Evolutionary conservation across 1,284 basidiomycete species (phyloP).

Genomic region (Laetiporus sulphureus): DNA sequence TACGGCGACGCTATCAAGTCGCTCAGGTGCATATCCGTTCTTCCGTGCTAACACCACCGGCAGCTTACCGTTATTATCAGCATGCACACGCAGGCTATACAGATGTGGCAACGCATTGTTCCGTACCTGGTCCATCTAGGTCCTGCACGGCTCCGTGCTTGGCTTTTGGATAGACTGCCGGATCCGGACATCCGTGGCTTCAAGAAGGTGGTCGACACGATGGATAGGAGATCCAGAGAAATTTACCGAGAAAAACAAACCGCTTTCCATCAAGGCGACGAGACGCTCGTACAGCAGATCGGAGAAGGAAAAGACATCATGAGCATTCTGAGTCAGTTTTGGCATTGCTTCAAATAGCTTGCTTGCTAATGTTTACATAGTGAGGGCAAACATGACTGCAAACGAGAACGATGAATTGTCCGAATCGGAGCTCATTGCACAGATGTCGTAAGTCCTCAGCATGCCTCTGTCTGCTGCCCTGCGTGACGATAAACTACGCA

Average conservation of each 20-base stretch:
- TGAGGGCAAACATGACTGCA: constrained; percentile 23
- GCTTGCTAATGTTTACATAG: constrained; percentile 11
- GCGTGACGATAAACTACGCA: not conserved
- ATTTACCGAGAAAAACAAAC: constrained; percentile 18
- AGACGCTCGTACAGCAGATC: constrained; percentile 16
- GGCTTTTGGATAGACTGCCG: constrained; percentile 10
- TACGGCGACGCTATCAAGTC: constrained; percentile 21
- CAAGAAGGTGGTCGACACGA: constrained; percentile 13
- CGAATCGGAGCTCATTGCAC: constrained; percentile 26
- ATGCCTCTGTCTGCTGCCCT: not conserved
- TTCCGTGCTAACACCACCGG: not conserved
- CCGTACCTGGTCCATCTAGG: not conserved
- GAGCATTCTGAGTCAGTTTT: constrained; percentile 25
- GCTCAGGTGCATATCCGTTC: constrained; percentile 16
- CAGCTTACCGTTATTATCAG: not conserved
- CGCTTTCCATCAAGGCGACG: constrained; percentile 16
- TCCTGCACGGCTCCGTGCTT: constrained; percentile 6
- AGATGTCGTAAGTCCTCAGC: constrained; percentile 23
- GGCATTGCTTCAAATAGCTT: not conserved
- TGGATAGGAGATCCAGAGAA: constrained; percentile 12
- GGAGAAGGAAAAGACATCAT: constrained; percentile 26
- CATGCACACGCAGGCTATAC: not conserved
- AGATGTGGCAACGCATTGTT: constrained; percentile 2
- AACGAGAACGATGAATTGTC: constrained; percentile 22
- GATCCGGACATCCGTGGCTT: constrained; percentile 8